Conservation (phyloP, 2,329 filamentous ascomycete genomes). For the Calonectria crousiana region DNA sequence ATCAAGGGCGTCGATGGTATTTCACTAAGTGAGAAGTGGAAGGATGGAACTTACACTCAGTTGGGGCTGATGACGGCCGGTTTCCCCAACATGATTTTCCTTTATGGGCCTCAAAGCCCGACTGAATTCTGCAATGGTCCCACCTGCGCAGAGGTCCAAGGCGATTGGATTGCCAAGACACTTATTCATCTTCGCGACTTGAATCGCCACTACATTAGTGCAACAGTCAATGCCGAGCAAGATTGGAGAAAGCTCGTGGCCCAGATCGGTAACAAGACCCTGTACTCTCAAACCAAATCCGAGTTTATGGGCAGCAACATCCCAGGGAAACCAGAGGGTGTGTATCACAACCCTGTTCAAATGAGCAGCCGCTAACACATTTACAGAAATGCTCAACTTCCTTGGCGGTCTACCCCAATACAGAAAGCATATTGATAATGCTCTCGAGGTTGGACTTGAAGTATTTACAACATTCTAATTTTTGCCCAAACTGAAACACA, state of each 20-base stretch:
- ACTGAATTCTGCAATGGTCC: not conserved
- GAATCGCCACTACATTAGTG: not conserved
- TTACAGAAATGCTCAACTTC: not conserved
- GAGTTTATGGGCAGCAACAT: conserved; percentile 14
- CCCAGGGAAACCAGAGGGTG: not conserved
- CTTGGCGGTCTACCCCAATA: not conserved
- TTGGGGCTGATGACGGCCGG: conserved; percentile 12
- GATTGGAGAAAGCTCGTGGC: not conserved
- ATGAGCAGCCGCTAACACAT: not conserved
- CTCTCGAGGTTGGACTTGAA: not conserved
- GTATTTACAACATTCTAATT: not conserved
- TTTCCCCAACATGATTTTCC: conserved; percentile 16
- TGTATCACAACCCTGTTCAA: not conserved
- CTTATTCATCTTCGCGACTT: not conserved
- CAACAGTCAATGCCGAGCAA: not conserved
- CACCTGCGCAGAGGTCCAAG: not conserved
- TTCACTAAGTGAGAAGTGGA: conserved; percentile 10
- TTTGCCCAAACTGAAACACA: not conserved
- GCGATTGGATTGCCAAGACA: not conserved
- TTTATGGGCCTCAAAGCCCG: conserved; percentile 12
- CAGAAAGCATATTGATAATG: not conserved
- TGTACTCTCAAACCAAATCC: not conserved
- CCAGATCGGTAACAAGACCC: not conserved
- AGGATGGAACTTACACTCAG: not conserved
- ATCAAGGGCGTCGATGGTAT: not conserved